Base-by-base conservation (phyloP, 768 basidiomycete genomes). In the Erythrobasidium yunnanense region DNA sequence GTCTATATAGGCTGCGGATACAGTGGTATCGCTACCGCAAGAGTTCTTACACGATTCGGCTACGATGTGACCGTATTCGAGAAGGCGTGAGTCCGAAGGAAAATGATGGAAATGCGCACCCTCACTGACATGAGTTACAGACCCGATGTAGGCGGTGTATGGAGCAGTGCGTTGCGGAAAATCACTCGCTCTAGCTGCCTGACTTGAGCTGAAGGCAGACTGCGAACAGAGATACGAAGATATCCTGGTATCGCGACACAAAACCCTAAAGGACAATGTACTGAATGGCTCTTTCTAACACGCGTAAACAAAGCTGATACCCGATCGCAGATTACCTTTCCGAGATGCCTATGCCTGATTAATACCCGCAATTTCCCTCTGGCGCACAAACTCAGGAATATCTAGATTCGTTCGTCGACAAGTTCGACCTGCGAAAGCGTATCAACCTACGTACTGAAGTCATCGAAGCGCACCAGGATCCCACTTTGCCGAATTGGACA, bases 121-220 rank as follows among this genome's bases (percentile, higher is more conserved):
- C 27, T 11, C n/a, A 25, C 11, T 33, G 11, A 17, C 3, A 18
- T 46, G 6, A 23, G 20, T 17, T 23, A 47, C 57, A 60, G 57
- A 3, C 57, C 57, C 22, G 57, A 60, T 34, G 57, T 60, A 42
- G 57, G 57, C 34, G 57, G 57, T 23, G 57, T 60, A 27, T 60
- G 57, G 57, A 7, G 6, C 34, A 60, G 57, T 60, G 6, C 3
- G 57, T 57, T 45, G 15, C 42, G 22, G 22, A 45, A 45, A 15
- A 45, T 15, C 15, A 45, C 22, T 15, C 42, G 22, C 15, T 45
- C 15, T 20, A 15, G 42, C 22, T 15, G 42, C 22, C 42, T 15
- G 15, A 45, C 22, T 45, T 45, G 42, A 20, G 42, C 22, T 20
- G 42, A 15, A 15, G n/a, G n/a, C 15, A 15, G 15, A 15, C 22